Conservation (phyloP, 2,329 filamentous ascomycete species). For the Pestalotiopsis sp. region DNA sequence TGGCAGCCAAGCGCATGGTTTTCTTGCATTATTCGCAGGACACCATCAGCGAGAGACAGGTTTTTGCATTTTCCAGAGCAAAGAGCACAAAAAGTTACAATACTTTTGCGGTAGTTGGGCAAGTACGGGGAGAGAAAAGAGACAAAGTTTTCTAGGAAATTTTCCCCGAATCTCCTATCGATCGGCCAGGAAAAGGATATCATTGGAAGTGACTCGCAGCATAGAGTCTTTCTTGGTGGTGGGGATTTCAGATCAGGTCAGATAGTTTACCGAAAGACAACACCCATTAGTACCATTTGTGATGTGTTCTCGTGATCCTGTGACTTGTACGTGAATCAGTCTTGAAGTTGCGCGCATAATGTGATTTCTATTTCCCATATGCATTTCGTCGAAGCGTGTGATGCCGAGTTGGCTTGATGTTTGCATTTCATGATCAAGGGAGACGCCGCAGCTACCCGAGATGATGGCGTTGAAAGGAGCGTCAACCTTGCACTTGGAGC, state of each 20-base stretch:
- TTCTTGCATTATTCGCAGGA: neutral
- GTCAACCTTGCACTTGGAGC: too few relatives aligned
- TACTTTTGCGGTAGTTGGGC: neutral
- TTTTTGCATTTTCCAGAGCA: neutral
- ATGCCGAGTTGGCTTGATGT: too few relatives aligned
- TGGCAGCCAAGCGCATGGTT: neutral
- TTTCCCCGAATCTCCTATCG: neutral
- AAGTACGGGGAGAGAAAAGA: neutral
- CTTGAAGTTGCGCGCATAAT: too few relatives aligned
- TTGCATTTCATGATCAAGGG: too few relatives aligned
- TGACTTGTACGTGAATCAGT: neutral
- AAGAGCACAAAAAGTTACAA: neutral
- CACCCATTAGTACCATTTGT: neutral
- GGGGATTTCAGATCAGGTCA: neutral
- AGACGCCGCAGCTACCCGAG: too few relatives aligned
- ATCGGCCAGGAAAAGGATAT: neutral
- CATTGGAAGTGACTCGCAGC: neutral
- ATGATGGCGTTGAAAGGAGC: too few relatives aligned
- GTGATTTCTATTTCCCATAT: too few relatives aligned
- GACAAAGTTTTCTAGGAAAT: neutral
- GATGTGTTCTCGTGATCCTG: neutral
- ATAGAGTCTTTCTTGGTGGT: neutral
- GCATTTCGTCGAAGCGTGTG: too few relatives aligned
- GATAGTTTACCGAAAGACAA: constrained; percentile 11
- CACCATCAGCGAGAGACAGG: neutral